Percentiles rank a stretch among this genome's conserved stretches.
Conservation (phyloP, 495 filamentous ascomycete genomes). For the Penicillium manginii region DNA sequence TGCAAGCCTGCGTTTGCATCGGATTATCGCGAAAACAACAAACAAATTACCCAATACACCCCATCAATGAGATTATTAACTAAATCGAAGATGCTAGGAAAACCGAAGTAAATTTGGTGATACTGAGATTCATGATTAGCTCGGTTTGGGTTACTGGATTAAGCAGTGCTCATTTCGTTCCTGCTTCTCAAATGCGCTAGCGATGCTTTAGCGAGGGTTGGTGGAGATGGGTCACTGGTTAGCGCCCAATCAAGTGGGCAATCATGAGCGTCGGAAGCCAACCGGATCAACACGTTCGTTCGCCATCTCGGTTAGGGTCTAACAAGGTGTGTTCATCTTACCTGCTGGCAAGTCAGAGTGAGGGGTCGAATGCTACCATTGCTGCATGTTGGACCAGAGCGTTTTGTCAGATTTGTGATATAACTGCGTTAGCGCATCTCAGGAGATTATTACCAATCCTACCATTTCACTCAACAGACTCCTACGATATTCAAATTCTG, state of each 20-base stretch:
- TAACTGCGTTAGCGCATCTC: background rate
- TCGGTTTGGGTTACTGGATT: background rate
- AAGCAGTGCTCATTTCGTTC: background rate
- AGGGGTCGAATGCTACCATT: background rate
- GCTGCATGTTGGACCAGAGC: background rate
- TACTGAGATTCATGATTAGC: background rate
- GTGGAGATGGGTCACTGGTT: background rate
- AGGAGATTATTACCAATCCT: background rate
- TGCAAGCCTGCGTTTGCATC: background rate
- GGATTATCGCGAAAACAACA: background rate
- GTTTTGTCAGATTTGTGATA: background rate
- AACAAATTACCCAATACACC: background rate
- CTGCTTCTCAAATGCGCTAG: background rate
- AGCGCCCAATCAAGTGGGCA: background rate
- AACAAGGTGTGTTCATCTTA: background rate
- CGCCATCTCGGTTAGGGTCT: slow-evolving; percentile 6
- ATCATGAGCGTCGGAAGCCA: background rate
- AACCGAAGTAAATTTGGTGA: background rate
- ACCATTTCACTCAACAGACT: too few relatives aligned
- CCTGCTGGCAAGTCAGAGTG: background rate
- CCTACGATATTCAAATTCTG: too few relatives aligned
- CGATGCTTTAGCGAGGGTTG: background rate
- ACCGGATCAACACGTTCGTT: slow-evolving; percentile 6
- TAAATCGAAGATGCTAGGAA: background rate
- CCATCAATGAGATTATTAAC: background rate